phyloP scores from a whole-genome alignment of 2,329 filamentous ascomycete species.

The Anisogramma anomala region DNA sequence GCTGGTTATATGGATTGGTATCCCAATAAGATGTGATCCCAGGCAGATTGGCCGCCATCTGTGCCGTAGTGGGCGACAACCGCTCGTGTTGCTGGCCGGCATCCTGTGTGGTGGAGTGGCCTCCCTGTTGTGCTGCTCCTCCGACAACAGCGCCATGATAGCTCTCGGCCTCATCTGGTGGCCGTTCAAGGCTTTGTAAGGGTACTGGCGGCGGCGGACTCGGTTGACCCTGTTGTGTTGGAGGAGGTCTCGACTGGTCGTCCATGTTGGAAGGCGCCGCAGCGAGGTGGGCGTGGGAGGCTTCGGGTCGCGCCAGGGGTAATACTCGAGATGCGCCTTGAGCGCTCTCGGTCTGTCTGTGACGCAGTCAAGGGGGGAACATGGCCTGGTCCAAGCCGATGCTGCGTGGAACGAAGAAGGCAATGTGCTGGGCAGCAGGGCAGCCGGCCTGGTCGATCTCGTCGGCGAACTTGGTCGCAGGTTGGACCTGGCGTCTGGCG shows the following conservation, averaged over 20 bases:
- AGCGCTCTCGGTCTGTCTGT: constrained; percentile 6
- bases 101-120: constrained; percentile 1
- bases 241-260: constrained; percentile 8
- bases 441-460: not conserved
- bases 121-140: constrained; percentile 3
- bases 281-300: not conserved
- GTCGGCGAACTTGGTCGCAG: too few relatives aligned
- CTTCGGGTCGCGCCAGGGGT: not conserved
- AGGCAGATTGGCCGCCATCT: constrained; percentile 27
- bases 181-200: constrained; percentile 13
- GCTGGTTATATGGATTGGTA: constrained; percentile 32
- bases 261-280: constrained; percentile 7
- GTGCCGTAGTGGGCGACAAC: constrained; percentile 18
- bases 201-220: constrained; percentile 6
- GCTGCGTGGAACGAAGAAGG: not conserved
- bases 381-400: constrained; percentile 11
- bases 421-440: not conserved
- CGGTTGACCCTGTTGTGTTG: constrained; percentile 4
- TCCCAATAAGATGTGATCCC: constrained; percentile 41
- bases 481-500: too few relatives aligned
- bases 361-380: not conserved
- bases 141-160: not conserved
- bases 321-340: constrained; percentile 11
- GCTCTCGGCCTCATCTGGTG: constrained; percentile 6
- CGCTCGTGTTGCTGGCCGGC: constrained; percentile 12